Evolutionary conservation across 495 filamentous ascomycete genomes (phyloP).

Genomic region (Astrothelium subdiscretum): DNA sequence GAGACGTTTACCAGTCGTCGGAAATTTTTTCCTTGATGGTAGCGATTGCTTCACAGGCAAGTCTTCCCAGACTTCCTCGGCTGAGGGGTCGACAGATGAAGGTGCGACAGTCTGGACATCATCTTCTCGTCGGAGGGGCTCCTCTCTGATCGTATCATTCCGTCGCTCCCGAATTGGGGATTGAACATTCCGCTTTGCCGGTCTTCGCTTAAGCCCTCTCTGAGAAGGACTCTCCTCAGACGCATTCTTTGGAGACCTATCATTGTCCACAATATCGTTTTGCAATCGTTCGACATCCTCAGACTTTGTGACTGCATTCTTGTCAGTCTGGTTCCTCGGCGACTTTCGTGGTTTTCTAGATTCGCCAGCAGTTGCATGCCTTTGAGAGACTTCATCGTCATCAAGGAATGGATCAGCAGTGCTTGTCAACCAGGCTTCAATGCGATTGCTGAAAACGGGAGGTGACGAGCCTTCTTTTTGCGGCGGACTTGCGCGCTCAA

Average conservation of each 20-base stretch:
- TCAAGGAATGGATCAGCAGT: slow-evolving; percentile 28
- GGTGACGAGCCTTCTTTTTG: slow-evolving; percentile 1
- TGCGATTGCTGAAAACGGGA: slow-evolving; percentile 20
- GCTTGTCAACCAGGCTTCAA: slow-evolving; percentile 28
- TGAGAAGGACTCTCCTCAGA: slow-evolving; percentile 8
- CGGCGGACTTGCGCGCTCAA: not conserved
- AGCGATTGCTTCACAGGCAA: slow-evolving; percentile 1
- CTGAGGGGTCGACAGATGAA: slow-evolving; percentile 21
- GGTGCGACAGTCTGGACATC: slow-evolving; percentile 13
- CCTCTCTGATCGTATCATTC: not conserved
- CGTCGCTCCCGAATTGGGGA: slow-evolving; percentile 24
- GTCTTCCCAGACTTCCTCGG: slow-evolving; percentile 9
- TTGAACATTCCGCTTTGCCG: slow-evolving; percentile 19
- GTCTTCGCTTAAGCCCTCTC: slow-evolving; percentile 20
- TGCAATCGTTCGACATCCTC: not conserved
- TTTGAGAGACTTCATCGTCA: slow-evolving; percentile 4
- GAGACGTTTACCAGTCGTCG: slow-evolving; percentile 24
- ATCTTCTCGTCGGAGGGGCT: not conserved
- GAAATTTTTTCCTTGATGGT: slow-evolving; percentile 20
- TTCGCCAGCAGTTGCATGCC: not conserved
- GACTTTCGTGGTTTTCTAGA: not conserved
- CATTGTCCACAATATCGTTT: slow-evolving; percentile 2
- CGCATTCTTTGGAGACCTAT: not conserved
- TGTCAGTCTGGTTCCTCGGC: not conserved
- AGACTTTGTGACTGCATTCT: not conserved